phyloP scores from a whole-genome alignment of 805 yeast species.

The Nakazawaea ishiwadae region DNA sequence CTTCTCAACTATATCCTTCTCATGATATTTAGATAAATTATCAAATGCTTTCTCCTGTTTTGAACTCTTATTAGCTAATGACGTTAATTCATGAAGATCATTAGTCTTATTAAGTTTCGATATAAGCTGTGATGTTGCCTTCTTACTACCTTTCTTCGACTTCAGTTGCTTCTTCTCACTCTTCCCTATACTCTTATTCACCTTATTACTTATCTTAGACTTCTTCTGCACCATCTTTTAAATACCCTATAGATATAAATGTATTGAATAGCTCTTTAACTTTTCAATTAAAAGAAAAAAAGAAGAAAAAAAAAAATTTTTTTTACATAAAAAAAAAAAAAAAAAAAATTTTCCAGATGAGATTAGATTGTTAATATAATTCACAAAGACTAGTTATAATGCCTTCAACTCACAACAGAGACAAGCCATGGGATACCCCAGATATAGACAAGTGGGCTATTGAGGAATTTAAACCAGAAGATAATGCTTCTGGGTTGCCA shows the following conservation, averaged over 20 bases:
- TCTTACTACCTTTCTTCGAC: slow-evolving; percentile 14
- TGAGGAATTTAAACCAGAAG: slow-evolving; percentile 86
- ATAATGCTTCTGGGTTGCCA: slow-evolving; percentile 79
- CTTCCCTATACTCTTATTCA: slow-evolving; percentile 18
- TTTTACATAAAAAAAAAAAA: slow-evolving; percentile 5
- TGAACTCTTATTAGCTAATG: slow-evolving; percentile 5
- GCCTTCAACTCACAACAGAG: slow-evolving; percentile 92
- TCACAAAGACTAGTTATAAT: slow-evolving; percentile 31
- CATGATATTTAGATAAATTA: slow-evolving; percentile 33
- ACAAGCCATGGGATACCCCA: slow-evolving; percentile 97
- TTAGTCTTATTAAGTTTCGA: slow-evolving; percentile 16
- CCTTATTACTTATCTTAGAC: slow-evolving; percentile 16
- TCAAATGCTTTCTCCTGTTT: slow-evolving; percentile 29
- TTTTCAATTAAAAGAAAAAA: background rate
- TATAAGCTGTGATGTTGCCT: slow-evolving; percentile 9
- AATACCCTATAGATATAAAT: no score
- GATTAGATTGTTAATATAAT: background rate
- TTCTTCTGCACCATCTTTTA: slow-evolving; percentile 18
- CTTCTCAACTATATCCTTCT: slow-evolving; percentile 25
- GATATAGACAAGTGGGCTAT: slow-evolving; percentile 91
- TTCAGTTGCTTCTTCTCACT: slow-evolving; percentile 14
- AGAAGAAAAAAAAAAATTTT: slow-evolving; percentile 4
- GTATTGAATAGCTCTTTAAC: no score
- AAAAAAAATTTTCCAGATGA: background rate
- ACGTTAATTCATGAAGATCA: slow-evolving; percentile 18